A percentile compares a stretch with the other conserved stretches of the same genome.
phyloP scores from a whole-genome alignment of 108 stramenopile genomes.

The Chaetoceros tenuissimus region DNA sequence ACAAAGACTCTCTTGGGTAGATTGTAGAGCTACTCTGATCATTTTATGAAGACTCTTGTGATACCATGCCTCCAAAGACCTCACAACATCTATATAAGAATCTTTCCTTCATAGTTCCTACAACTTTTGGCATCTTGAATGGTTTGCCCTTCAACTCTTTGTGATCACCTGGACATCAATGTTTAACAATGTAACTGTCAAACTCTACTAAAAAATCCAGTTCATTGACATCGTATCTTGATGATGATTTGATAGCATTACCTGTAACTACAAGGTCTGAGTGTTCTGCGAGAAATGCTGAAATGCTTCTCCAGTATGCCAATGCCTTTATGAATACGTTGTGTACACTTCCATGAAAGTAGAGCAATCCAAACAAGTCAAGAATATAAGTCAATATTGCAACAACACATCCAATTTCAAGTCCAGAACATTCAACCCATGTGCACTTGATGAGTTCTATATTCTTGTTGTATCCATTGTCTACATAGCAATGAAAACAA shows the following conservation, averaged over 20 bases:
- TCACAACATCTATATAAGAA: slow-evolving; percentile 93
- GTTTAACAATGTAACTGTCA: slow-evolving; percentile 85
- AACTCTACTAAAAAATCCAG: slow-evolving; percentile 88
- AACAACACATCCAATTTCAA: slow-evolving; percentile 91
- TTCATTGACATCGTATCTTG: slow-evolving; percentile 30
- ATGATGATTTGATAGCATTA: slow-evolving; percentile 59
- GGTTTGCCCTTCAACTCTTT: slow-evolving; percentile 81
- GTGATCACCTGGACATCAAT: slow-evolving; percentile 72
- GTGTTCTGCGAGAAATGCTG: slow-evolving; percentile 80
- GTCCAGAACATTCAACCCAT: slow-evolving; percentile 49
- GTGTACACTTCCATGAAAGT: too few species aligned
- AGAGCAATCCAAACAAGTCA: too few species aligned
- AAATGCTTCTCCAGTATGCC: slow-evolving; percentile 85
- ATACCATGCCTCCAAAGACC: slow-evolving; percentile 73
- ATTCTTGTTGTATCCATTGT: too few species aligned
- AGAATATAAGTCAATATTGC: too few species aligned
- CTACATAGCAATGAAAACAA: too few species aligned
- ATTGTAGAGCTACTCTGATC: too few species aligned
- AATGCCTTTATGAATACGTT: slow-evolving; percentile 85
- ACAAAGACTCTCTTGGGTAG: too few species aligned
- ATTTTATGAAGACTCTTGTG: too few species aligned
- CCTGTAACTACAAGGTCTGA: slow-evolving; percentile 83
- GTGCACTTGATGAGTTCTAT: slow-evolving; percentile 53
- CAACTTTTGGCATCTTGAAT: slow-evolving; percentile 86
- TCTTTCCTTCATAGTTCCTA: slow-evolving; percentile 88